These are phyloP conservation scores for Fraxinus floribunda DNA, from an alignment of 305 asterid genomes.

Conservation along the genomic window DNA sequence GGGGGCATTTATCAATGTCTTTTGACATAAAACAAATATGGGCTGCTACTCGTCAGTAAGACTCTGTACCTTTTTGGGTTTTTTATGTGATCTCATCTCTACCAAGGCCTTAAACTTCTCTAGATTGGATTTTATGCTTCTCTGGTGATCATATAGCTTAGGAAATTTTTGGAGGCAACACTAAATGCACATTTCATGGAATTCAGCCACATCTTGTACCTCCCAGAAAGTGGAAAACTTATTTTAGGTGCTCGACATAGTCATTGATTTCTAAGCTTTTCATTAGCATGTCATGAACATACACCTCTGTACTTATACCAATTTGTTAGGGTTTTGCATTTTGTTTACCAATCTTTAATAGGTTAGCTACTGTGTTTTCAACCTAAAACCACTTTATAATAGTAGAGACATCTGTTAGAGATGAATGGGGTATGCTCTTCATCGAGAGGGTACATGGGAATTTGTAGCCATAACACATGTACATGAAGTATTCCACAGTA, in stretches of 20 bases:
- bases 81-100: neutral
- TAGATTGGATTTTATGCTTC: neutral
- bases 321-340: neutral
- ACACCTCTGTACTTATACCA: neutral
- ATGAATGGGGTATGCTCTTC: neutral
- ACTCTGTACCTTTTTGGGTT: neutral
- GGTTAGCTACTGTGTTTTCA: neutral
- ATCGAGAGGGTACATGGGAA: neutral
- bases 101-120: neutral
- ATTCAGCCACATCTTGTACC: neutral
- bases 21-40: neutral
- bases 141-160: neutral
- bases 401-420: neutral
- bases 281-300: too few species aligned
- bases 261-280: neutral
- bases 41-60: neutral
- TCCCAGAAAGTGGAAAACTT: neutral
- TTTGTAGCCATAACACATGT: neutral
- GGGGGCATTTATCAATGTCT: neutral
- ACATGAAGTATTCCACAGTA: neutral
- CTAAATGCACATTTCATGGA: neutral
- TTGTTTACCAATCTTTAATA: neutral
- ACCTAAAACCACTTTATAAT: too few species aligned
- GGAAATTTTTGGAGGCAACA: neutral
- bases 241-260: neutral